These are phyloP conservation scores for Gynostemma pentaphyllum DNA, from an alignment of 306 rosid genomes.

Conservation along the genomic window DNA sequence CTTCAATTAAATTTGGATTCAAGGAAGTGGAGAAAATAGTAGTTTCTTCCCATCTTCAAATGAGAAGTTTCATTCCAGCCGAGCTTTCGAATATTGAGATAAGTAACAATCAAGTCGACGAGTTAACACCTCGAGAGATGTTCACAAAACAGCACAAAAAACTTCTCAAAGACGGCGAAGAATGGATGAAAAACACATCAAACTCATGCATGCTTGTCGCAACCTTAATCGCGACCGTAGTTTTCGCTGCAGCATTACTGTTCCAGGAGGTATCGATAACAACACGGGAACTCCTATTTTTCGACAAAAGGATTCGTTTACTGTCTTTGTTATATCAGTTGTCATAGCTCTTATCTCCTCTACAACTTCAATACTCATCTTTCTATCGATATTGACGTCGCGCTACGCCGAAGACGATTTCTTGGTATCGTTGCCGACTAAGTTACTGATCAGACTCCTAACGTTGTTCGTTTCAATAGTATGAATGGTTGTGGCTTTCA, in stretches of 20 bases:
- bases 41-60: neutral
- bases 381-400: neutral
- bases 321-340: neutral
- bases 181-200: neutral
- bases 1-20: neutral
- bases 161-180: neutral
- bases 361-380: neutral
- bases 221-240: neutral
- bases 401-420: neutral
- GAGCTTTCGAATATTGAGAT: neutral
- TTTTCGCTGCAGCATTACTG: neutral
- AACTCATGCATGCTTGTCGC: neutral
- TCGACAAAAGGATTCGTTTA: neutral
- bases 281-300: neutral
- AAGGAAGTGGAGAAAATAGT: constrained; percentile 47
- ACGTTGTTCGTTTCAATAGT: neutral
- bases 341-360: neutral
- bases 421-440: neutral
- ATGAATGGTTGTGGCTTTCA: constrained; percentile 2
- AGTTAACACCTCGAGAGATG: neutral
- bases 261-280: neutral
- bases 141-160: neutral
- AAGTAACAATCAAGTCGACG: neutral
- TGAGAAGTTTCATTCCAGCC: neutral
- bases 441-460: neutral